Base-by-base conservation (phyloP, 2,329 filamentous ascomycete genomes). In the Neopestalotiopsis sp. region DNA sequence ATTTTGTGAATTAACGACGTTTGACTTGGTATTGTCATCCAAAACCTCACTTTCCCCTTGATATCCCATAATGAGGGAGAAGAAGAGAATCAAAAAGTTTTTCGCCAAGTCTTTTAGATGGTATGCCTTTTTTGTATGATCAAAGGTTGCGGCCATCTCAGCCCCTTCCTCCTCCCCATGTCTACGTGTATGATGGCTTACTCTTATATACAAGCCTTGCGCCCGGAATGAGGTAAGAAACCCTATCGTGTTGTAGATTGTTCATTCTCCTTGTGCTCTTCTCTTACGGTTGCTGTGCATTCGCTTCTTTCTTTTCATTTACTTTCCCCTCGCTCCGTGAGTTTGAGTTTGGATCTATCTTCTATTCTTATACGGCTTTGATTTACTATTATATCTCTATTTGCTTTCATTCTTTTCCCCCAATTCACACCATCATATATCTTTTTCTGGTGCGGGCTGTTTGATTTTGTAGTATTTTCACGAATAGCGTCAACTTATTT, bases 291-390 rank as follows among this genome's bases (percentile, higher is more conserved):
- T 5, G 32, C 30, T 40, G 17, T 24, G 9, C 34, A 7, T 62
- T 62, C 20, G 24, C 9, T 52, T 9, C n/a, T n/a, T 10, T 24
- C n/a, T 7, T 20, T 52, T 17, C 20, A 52, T 17, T 4, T 52
- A n/a, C n/a, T 9, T 24, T 62, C 24, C 14, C 34, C 68, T 69
- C 68, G 68, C 68, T 69, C 68, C 58, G 68, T 64, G 68, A 69
- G 68, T 58, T 69, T 17, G 68, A 69, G 68, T 67, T 42, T 28
- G n/a, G 17, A 24, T 28, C 24, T 28, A 28, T 28, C 34, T 38
- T 38, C 1, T 38, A 7, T 38, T 38, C 34, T 6, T 10, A 28
- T 28, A 28, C 24, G 24, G 24, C 24, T 28, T 28, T 28, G 24
- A 28, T 28, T 28, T 28, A 28, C 24, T 3, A 28, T 38, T 20